Evolutionary conservation across 202 grass and related monocot genomes (phyloP).

Genomic region (Digitaria exilis): DNA sequence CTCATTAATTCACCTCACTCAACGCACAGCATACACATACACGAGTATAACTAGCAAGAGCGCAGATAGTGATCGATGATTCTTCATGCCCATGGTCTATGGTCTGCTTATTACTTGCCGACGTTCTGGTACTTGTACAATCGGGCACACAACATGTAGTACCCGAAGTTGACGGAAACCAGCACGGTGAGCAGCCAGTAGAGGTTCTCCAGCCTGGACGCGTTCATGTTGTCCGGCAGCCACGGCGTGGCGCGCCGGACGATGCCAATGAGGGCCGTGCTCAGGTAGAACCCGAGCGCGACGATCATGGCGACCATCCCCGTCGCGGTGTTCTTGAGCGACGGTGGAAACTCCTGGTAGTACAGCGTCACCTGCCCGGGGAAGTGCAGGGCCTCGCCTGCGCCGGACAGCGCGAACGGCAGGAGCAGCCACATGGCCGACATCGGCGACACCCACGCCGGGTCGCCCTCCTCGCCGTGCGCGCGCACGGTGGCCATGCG

Average conservation of each 20-base stretch:
- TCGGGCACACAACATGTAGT: slow-evolving; percentile 60
- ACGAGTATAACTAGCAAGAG: background rate
- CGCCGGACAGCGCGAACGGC: slow-evolving; percentile 55
- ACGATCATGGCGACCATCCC: slow-evolving; percentile 63
- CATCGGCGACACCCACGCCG: slow-evolving; percentile 65
- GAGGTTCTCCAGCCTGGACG: slow-evolving; percentile 60
- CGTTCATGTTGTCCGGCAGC: slow-evolving; percentile 82
- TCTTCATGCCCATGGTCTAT: too few species aligned
- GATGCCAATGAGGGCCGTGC: slow-evolving; percentile 57
- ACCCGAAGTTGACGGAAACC: slow-evolving; percentile 59
- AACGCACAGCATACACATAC: background rate
- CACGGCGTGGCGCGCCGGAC: slow-evolving; percentile 50
- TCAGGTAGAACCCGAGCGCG: slow-evolving; percentile 73
- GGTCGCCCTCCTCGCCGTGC: slow-evolving; percentile 38
- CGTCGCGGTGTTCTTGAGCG: slow-evolving; percentile 71
- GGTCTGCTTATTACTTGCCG: slow-evolving; percentile 21
- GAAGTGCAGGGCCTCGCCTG: slow-evolving; percentile 63
- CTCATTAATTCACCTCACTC: too few species aligned
- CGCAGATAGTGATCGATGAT: background rate
- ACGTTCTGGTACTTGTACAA: slow-evolving; percentile 58
- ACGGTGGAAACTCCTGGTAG: slow-evolving; percentile 72
- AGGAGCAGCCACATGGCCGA: slow-evolving; percentile 70
- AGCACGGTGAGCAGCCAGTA: slow-evolving; percentile 68
- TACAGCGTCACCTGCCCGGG: slow-evolving; percentile 71
- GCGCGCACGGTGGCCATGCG: slow-evolving; percentile 40